Base-by-base conservation (phyloP, 495 filamentous ascomycete species). In the Jackrogersella minutella region DNA sequence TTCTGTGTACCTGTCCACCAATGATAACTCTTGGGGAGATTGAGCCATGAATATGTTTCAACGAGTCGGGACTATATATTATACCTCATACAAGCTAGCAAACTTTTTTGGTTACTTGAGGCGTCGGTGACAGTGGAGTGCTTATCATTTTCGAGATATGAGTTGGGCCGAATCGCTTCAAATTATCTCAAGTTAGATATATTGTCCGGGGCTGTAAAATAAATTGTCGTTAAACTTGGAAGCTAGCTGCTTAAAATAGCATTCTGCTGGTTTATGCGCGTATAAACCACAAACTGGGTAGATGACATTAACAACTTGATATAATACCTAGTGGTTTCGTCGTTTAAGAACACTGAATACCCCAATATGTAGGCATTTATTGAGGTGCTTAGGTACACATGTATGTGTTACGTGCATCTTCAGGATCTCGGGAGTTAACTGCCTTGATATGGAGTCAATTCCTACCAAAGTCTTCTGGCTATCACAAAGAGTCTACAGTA, bases 1-100 rank as follows among this genome's bases (percentile, higher is more conserved):
- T 13, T 47, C 6, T 14, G 10, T 55, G 16, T 40, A 37, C 49
- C 28, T 56, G 34, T 64, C 61, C 61, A 58, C 61, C 61, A 64
- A 64, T 51, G 11, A 50, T 26, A 49, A 7, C 34, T 7, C 14
- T 39, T 24, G 8, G 44, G 19, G 19, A 21, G 21, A 2, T 39
- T 34, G 17, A 37, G 19, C 28, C 33, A 40, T n/a, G 13, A 10
- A 31, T 51, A 39, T 31, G 21, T 44, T 57, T 36, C 31, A 43
- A 41, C 10, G 24, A 43, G 24, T 19, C 52, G 40, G 26, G 43
- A 49, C 40, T 14, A 46, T 11, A 24, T 36, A 36, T 44, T 30
- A 21, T 52, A 52, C 24, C 31, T 34, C 30, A 36, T 51, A 34
- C 49, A 52, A 52, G 31, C 9, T 22, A 52, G 49, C 49, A 52